phyloP scores from a whole-genome alignment of 305 asterid species.

The Fraxinus sp. region DNA sequence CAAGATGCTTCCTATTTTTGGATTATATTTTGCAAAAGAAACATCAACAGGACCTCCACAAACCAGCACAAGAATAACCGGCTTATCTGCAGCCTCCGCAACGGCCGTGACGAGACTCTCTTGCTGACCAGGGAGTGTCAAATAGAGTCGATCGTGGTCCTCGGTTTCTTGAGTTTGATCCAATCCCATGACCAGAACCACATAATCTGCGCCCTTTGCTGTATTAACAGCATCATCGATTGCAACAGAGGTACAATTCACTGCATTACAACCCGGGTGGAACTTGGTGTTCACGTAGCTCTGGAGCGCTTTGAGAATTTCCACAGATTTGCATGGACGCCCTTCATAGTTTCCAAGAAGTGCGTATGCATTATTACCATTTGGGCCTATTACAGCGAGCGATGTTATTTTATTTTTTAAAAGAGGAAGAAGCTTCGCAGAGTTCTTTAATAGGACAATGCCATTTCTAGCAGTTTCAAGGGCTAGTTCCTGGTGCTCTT shows the following conservation, averaged over 20 bases:
- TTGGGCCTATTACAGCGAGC: slow-evolving; percentile 60
- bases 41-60: slow-evolving; percentile 78
- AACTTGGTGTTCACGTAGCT: slow-evolving; percentile 29
- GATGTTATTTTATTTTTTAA: slow-evolving; percentile 32
- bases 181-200: slow-evolving; percentile 80
- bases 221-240: slow-evolving; percentile 34
- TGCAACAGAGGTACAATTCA: slow-evolving; percentile 41
- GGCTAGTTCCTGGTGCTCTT: slow-evolving; percentile 50
- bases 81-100: slow-evolving; percentile 59
- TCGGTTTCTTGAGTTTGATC: slow-evolving; percentile 66
- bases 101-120: slow-evolving; percentile 53
- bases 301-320: slow-evolving; percentile 37
- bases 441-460: slow-evolving; percentile 60
- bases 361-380: slow-evolving; percentile 35
- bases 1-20: slow-evolving; percentile 67
- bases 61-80: slow-evolving; percentile 62
- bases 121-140: slow-evolving; percentile 74
- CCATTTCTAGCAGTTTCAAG: slow-evolving; percentile 66
- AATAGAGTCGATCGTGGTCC: slow-evolving; percentile 50
- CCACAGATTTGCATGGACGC: slow-evolving; percentile 47
- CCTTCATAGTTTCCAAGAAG: slow-evolving; percentile 62
- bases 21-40: slow-evolving; percentile 53
- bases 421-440: slow-evolving; percentile 45
- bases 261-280: slow-evolving; percentile 53
- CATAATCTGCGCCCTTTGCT: slow-evolving; percentile 55